A percentile compares a stretch with the other conserved stretches of the same genome.
phyloP scores from a whole-genome alignment of 2,329 filamentous ascomycete genomes.

The Fusarium staphyleae region DNA sequence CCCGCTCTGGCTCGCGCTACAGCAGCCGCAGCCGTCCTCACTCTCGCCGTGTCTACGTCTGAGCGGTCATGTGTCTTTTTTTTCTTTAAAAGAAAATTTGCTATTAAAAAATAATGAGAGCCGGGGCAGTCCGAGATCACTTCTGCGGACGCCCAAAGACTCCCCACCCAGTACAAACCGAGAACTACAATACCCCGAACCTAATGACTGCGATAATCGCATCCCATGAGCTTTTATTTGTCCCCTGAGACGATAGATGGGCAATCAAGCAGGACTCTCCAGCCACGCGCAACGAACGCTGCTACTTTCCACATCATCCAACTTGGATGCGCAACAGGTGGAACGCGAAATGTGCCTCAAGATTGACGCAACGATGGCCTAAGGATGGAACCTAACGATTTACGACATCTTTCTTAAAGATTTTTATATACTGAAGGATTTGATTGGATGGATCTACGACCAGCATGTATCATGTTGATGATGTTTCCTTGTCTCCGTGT shows the following conservation, averaged over 20 bases:
- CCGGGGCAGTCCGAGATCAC: conserved; percentile 1
- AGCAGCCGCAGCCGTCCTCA: conserved; percentile 59
- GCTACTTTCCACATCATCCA: background rate
- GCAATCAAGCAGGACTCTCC: conserved; percentile 3
- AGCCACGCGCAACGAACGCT: conserved; percentile 2
- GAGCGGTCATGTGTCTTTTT: conserved; percentile 1
- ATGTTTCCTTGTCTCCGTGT: conserved; percentile 12
- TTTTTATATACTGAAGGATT: conserved; percentile 14
- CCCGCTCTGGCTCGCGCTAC: conserved; percentile 48
- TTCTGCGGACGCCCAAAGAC: background rate
- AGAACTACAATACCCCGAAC: conserved; percentile 25
- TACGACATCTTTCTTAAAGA: conserved; percentile 23
- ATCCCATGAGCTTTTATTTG: conserved; percentile 20
- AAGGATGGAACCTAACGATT: conserved; percentile 25
- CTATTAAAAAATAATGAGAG: conserved; percentile 6
- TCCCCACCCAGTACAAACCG: conserved; percentile 11
- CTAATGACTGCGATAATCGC: conserved; percentile 19
- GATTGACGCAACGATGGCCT: conserved; percentile 11
- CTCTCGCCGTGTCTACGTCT: conserved; percentile 57
- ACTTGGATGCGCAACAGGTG: background rate
- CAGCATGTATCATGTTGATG: conserved; percentile 27
- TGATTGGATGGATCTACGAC: conserved; percentile 14
- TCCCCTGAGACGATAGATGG: conserved; percentile 7
- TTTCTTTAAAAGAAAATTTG: background rate
- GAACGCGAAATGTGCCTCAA: background rate